Evolutionary conservation across 2,329 filamentous ascomycete genomes (phyloP).

Genomic region (Claviceps pusilla): DNA sequence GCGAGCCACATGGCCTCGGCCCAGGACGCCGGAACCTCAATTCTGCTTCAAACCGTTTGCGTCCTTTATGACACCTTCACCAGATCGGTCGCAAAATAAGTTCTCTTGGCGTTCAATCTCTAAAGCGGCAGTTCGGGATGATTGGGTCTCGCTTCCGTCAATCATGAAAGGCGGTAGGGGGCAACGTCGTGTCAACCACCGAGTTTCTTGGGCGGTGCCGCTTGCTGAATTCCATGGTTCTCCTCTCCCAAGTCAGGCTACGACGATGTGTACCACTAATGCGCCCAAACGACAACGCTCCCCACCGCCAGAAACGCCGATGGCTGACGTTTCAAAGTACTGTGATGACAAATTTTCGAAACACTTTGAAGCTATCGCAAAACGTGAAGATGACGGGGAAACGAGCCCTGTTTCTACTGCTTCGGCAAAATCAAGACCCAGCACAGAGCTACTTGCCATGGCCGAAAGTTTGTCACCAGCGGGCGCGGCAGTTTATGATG

Average conservation of each 20-base stretch:
- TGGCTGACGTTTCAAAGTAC: constrained; percentile 19
- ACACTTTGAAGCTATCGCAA: constrained; percentile 33
- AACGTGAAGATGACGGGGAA: constrained; percentile 18
- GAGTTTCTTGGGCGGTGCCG: constrained; percentile 4
- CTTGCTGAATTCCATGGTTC: background rate
- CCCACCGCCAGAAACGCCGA: constrained; percentile 26
- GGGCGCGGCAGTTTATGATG: constrained; percentile 7
- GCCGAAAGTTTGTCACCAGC: constrained; percentile 12
- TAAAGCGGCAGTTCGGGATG: background rate
- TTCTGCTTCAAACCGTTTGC: constrained; percentile 37
- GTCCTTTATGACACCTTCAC: constrained; percentile 36
- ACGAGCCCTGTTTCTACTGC: constrained; percentile 23
- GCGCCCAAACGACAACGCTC: constrained; percentile 18
- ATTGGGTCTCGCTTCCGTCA: constrained; percentile 13
- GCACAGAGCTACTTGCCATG: constrained; percentile 13
- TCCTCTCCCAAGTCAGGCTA: background rate
- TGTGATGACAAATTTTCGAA: constrained; percentile 25
- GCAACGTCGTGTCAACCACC: background rate
- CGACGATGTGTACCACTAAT: background rate
- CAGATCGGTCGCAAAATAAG: constrained; percentile 16
- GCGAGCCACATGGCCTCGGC: constrained; percentile 5
- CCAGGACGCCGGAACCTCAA: constrained; percentile 30
- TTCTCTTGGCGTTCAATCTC: background rate
- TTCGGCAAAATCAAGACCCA: constrained; percentile 21
- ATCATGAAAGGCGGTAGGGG: constrained; percentile 17